Evolutionary conservation across 78 protist genomes (phyloP).

Genomic region (Protostelium mycophagum): DNA sequence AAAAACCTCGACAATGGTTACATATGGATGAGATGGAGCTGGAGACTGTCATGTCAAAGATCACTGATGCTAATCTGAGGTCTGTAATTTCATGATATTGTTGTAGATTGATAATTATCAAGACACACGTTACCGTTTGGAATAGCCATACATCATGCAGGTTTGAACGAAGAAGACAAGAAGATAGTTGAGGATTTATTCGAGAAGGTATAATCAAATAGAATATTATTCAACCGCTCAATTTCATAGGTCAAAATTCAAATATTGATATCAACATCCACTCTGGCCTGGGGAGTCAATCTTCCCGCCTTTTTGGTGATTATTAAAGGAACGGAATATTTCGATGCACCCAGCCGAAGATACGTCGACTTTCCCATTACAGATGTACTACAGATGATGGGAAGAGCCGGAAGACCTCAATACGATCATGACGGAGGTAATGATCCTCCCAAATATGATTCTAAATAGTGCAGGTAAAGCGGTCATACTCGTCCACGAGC

Average conservation of each 20-base stretch:
- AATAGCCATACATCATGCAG: constrained; percentile 82
- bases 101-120: not conserved
- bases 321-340: constrained; percentile 76
- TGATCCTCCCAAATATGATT: not conserved
- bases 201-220: constrained; percentile 18
- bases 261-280: constrained; percentile 95
- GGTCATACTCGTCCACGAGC: constrained; percentile 75
- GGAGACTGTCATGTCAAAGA: not conserved
- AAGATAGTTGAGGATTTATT: constrained; percentile 79
- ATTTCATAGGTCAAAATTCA: constrained; percentile 66
- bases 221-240: constrained; percentile 23
- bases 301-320: constrained; percentile 58
- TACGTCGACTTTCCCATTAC: constrained; percentile 88
- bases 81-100: not conserved
- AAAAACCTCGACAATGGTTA: constrained; percentile 38
- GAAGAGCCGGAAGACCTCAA: constrained; percentile 75
- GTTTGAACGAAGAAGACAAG: constrained; percentile 51
- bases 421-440: constrained; percentile 13
- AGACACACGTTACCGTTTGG: constrained; percentile 61
- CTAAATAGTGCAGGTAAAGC: constrained; percentile 37
- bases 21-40: constrained; percentile 18
- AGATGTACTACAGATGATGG: constrained; percentile 94
- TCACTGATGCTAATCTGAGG: not conserved
- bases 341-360: constrained; percentile 67
- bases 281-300: constrained; percentile 98